Evolutionary conservation across 441 rosid species (phyloP), one percentile per base, ranked within the genome.

Genomic region (Pelargonium cotyledonis): DNA sequence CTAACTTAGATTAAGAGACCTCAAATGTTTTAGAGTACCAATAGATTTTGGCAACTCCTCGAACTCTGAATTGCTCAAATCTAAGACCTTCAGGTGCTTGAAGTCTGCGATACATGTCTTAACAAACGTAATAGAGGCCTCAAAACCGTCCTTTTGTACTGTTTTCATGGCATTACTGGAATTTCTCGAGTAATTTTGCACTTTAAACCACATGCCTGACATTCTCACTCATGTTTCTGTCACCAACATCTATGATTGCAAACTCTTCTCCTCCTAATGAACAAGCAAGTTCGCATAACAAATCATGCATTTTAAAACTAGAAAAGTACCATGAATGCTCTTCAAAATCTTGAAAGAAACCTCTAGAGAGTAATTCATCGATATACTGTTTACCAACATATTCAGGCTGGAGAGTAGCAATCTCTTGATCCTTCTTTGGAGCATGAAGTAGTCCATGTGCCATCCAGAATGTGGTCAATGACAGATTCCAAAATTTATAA

Each of bases 171-270:
- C 1, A n/a, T n/a, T 3, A 3, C 8, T 51, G 4, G 18, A 51
- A 16, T 51, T n/a, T 2, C 1, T 15, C 0, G 15, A n/a, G 5
- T 0, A 0, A 0, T 14, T 0, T 14, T 51, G 19, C 8, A 0
- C 14, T 6, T 2, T 8, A n/a, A 51, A 51, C 19, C 58, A n/a
- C 58, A 51, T 51, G 58, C 58, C 58, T 51, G 4, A 3, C 58
- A 51, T 51, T 51, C 18, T 51, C n/a, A 0, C 6, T 1, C 4
- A n/a, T 16, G 4, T n/a, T 51, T 16, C 3, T 7, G 8, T 4
- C 7, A 0, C 3, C 6, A 4, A 7, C 8, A n/a, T 51, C 1
- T n/a, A 8, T 6, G 1, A 51, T 14, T n/a, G 5, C 18, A 16
- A 51, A 51, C 19, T 14, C 58, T 0, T 51, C 58, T 11, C 6